Evolutionary conservation across 1,139 yeast genomes (phyloP).

Genomic region (Geotrichum phurueaensis): DNA sequence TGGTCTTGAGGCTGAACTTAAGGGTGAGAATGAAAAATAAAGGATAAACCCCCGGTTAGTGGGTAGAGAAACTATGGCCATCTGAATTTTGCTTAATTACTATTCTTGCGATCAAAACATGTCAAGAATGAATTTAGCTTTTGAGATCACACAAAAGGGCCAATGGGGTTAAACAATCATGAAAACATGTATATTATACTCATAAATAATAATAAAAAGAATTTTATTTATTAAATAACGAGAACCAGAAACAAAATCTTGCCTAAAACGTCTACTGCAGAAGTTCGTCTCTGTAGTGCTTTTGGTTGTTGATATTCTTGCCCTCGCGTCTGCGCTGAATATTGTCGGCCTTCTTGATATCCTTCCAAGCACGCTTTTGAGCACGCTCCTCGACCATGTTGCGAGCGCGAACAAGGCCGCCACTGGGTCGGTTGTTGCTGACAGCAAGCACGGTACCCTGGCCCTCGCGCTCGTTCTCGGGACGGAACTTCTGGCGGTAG

Average conservation of each 20-base stretch:
- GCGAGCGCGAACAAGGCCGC: constrained; percentile 42
- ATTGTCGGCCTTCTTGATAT: constrained; percentile 61
- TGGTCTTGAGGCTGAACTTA: neutral
- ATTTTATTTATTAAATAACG: neutral
- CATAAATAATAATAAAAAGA: neutral
- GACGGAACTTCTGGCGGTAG: constrained; percentile 75
- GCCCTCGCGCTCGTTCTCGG: constrained; percentile 76
- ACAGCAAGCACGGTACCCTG: constrained; percentile 94
- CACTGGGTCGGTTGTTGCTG: constrained; percentile 59
- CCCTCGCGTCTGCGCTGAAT: constrained; percentile 70
- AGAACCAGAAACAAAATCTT: neutral
- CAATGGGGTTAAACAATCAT: neutral
- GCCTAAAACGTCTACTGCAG: constrained; percentile 47
- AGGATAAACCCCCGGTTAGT: no score
- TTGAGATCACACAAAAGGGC: neutral
- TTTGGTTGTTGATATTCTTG: constrained; percentile 80
- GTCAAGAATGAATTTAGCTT: no score
- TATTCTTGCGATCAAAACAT: no score
- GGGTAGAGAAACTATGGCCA: no score
- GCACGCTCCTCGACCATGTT: constrained; percentile 45
- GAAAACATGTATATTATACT: neutral
- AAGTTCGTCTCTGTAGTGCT: constrained; percentile 84
- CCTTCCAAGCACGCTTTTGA: constrained; percentile 74
- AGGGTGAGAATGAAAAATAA: neutral
- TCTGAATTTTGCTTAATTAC: no score